phyloP scores from a whole-genome alignment of 2,329 filamentous ascomycete species.

The Phyllachora maydis region DNA sequence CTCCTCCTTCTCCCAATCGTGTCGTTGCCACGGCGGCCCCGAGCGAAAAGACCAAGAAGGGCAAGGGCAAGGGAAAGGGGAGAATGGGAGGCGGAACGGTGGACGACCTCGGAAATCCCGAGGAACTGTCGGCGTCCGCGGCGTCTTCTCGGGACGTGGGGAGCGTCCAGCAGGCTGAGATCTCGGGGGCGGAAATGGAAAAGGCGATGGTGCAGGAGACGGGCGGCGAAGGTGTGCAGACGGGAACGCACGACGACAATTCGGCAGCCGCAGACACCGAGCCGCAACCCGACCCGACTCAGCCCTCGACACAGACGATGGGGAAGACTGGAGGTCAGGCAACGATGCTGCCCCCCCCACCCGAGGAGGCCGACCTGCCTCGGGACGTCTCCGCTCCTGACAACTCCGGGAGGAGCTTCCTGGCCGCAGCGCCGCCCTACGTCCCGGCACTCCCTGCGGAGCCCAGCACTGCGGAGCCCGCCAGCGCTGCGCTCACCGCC shows the following conservation, averaged over 20 bases:
- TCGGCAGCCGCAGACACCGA: too few relatives aligned
- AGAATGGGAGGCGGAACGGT: slow-evolving; percentile 1
- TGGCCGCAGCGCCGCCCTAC: slow-evolving; percentile 3
- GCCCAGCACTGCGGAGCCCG: slow-evolving; percentile 1
- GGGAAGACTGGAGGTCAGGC: too few relatives aligned
- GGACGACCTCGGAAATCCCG: not conserved
- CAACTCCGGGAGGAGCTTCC: slow-evolving; percentile 3
- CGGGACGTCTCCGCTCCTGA: not conserved
- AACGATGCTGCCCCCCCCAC: too few relatives aligned
- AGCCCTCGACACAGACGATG: too few relatives aligned
- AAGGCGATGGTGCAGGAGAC: not conserved
- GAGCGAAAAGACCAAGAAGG: slow-evolving; percentile 14
- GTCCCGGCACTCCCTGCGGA: not conserved
- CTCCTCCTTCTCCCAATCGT: too few relatives aligned
- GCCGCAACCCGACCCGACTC: too few relatives aligned
- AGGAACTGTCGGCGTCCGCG: not conserved
- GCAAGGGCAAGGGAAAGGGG: slow-evolving; percentile 17
- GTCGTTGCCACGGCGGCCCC: too few relatives aligned
- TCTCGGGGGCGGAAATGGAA: not conserved
- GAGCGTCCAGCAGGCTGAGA: not conserved
- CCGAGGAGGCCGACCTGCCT: too few relatives aligned
- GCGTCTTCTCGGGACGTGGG: not conserved
- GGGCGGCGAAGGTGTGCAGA: not conserved
- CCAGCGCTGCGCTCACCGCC: not conserved
- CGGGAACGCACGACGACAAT: too few relatives aligned